Conservation (phyloP, 129 eudicot species). For the Silybum marianum region DNA sequence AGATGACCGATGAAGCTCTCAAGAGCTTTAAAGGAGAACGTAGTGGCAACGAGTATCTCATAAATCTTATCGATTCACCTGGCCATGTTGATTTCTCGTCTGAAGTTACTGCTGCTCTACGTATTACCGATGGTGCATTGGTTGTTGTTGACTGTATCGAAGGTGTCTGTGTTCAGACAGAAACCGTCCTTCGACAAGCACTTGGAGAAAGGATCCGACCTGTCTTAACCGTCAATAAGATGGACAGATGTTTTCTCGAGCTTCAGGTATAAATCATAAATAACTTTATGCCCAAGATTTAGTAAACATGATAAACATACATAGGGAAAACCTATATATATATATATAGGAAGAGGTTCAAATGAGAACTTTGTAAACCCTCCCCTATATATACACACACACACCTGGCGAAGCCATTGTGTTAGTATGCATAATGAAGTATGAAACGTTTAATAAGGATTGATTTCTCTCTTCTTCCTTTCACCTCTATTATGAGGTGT, state of each 20-base stretch:
- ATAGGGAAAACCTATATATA: no score
- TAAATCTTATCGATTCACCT: constrained; percentile 73
- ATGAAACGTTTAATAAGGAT: no score
- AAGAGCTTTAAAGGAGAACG: constrained; percentile 56
- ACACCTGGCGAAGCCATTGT: no score
- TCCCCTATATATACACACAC: no score
- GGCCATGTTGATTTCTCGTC: constrained; percentile 83
- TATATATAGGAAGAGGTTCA: no score
- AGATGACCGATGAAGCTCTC: constrained; percentile 59
- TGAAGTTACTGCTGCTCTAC: constrained; percentile 79
- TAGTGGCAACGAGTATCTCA: constrained; percentile 66
- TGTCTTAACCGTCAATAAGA: constrained; percentile 74
- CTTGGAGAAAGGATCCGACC: constrained; percentile 78
- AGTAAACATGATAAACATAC: no score
- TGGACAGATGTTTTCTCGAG: constrained; percentile 86
- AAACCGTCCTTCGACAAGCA: constrained; percentile 79
- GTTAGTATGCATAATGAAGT: no score
- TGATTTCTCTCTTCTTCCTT: no score
- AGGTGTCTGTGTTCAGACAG: constrained; percentile 80
- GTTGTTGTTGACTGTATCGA: constrained; percentile 78
- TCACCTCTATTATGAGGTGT: no score
- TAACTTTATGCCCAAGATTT: no score
- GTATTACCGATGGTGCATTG: constrained; percentile 77
- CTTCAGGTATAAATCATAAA: constrained; percentile 29
- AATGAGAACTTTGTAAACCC: no score